Conservation (phyloP, 176 grass and related monocot genomes). For the Olyra latifolia region DNA sequence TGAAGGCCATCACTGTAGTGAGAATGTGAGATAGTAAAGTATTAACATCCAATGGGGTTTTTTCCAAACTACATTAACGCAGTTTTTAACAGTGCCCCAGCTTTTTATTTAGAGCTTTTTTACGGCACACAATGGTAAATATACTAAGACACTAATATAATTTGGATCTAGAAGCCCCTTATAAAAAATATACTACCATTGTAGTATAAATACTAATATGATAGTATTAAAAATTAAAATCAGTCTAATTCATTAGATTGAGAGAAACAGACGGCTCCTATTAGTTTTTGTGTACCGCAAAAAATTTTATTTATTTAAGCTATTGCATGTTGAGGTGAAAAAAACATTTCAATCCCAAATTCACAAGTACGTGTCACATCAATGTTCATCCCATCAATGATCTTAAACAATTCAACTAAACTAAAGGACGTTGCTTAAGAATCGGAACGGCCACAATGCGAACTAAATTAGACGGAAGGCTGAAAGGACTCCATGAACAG, state of each 20-base stretch:
- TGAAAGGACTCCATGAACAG: background rate
- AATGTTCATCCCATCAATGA: background rate
- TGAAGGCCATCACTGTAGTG: background rate
- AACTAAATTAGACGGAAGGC: background rate
- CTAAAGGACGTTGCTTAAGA: background rate
- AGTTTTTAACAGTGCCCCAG: conserved; percentile 2
- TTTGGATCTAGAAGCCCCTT: too few species aligned
- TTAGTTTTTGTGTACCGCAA: too few species aligned
- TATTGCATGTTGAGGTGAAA: conserved; percentile 17
- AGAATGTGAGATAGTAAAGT: background rate
- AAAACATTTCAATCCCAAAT: background rate
- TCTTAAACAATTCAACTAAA: background rate
- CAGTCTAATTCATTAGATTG: too few species aligned
- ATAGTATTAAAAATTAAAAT: too few species aligned
- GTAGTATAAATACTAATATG: too few species aligned
- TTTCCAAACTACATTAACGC: background rate
- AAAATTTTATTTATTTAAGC: conserved; percentile 20
- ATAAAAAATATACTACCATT: too few species aligned
- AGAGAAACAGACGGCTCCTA: too few species aligned
- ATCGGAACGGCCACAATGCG: background rate
- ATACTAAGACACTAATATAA: too few species aligned
- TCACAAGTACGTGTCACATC: background rate
- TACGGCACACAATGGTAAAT: too few species aligned
- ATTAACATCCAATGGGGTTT: background rate
- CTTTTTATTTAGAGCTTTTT: too few species aligned